These are phyloP conservation scores for Spongispora temasekensis DNA, from an alignment of 1,284 basidiomycete genomes.

Conservation along the genomic window DNA sequence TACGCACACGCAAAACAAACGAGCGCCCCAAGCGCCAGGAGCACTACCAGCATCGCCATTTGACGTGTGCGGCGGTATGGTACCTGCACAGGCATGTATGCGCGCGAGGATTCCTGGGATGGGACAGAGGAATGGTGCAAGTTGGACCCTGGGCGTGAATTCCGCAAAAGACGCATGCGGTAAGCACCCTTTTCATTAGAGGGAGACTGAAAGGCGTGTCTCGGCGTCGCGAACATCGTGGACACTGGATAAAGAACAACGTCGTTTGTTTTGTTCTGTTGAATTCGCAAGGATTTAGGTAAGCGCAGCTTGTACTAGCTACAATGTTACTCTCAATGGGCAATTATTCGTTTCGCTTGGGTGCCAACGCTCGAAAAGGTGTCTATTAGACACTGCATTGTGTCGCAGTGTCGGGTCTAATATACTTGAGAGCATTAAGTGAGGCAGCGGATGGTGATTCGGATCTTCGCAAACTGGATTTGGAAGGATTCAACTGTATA, in stretches of 20 bases:
- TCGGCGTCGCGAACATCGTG: constrained; percentile 18
- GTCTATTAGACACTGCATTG: too few species aligned
- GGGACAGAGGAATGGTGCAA: constrained; percentile 15
- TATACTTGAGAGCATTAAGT: too few species aligned
- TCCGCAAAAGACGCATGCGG: constrained; percentile 52
- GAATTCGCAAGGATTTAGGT: too few species aligned
- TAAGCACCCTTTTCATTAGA: constrained; percentile 65
- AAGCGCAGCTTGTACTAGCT: too few species aligned
- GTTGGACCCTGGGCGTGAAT: constrained; percentile 16
- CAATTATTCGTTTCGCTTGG: too few species aligned
- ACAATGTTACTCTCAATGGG: too few species aligned
- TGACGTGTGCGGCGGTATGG: constrained; percentile 27
- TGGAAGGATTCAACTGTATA: not conserved
- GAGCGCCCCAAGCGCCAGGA: constrained; percentile 51
- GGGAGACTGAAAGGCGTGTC: constrained; percentile 47
- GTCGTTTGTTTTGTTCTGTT: constrained; percentile 20
- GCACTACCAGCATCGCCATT: constrained; percentile 43
- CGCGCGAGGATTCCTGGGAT: not conserved
- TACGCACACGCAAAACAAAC: constrained; percentile 60
- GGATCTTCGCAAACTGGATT: not conserved
- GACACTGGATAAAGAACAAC: not conserved
- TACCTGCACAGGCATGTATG: constrained; percentile 13
- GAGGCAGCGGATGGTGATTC: too few species aligned
- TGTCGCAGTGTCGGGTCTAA: too few species aligned
- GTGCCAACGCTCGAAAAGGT: too few species aligned